Conservation (phyloP, 2,329 filamentous ascomycete genomes). For the Aspergillus tanneri region DNA sequence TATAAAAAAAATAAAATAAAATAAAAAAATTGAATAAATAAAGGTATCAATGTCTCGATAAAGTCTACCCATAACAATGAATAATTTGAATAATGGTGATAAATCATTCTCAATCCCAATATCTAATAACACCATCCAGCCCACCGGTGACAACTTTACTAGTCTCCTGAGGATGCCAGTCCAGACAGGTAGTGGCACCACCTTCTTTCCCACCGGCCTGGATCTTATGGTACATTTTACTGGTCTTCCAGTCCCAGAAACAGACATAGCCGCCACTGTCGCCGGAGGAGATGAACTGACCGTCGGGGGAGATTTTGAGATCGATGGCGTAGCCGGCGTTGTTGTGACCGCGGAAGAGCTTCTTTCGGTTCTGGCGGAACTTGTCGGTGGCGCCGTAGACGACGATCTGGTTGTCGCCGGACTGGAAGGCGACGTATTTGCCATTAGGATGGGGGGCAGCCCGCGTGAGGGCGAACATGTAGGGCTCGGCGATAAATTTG, state of each 20-base stretch:
- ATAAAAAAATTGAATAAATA: background rate
- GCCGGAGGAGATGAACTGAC: conserved; percentile 83
- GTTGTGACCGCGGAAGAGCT: conserved; percentile 93
- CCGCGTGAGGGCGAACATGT: conserved; percentile 96
- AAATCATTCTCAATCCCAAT: conserved; percentile 72
- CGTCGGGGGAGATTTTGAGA: conserved; percentile 82
- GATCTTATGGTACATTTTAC: conserved; percentile 98
- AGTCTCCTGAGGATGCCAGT: conserved; percentile 97
- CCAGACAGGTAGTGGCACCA: conserved; percentile 77
- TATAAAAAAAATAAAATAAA: no score
- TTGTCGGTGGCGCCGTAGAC: conserved; percentile 94
- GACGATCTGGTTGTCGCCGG: conserved; percentile 91
- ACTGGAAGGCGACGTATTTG: conserved; percentile 93
- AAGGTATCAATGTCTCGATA: no score
- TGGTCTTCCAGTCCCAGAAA: conserved; percentile 99
- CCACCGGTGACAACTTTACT: conserved; percentile 92
- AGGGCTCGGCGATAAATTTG: conserved; percentile 95
- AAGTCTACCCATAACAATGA: no score
- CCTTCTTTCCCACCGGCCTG: conserved; percentile 68
- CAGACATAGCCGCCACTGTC: conserved; percentile 87
- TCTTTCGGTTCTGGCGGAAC: conserved; percentile 96
- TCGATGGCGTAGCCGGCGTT: conserved; percentile 93
- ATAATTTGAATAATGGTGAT: no score
- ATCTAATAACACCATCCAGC: conserved; percentile 81
- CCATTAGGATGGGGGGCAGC: conserved; percentile 80